phyloP scores from a whole-genome alignment of 768 basidiomycete species.

The Kwoniella mangroviensis region DNA sequence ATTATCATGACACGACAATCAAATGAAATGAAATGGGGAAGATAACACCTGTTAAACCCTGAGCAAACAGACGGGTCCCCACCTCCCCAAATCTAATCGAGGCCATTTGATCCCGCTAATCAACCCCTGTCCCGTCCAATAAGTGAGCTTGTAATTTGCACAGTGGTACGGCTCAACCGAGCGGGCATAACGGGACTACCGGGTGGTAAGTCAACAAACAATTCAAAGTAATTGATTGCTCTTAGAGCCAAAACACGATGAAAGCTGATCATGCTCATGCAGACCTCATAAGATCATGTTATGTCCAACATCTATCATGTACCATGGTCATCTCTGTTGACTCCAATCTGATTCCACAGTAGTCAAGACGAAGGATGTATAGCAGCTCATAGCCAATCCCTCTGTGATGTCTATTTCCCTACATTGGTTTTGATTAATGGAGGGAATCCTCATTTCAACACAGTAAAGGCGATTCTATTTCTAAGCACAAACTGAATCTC shows the following conservation, averaged over 20 bases:
- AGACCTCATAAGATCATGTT: no score
- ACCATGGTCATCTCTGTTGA: no score
- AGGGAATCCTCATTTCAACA: no score
- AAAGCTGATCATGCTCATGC: no score
- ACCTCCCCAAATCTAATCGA: slow-evolving; percentile 17
- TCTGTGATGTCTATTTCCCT: no score
- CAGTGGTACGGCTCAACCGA: background rate
- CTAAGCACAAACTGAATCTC: no score
- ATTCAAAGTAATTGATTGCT: background rate
- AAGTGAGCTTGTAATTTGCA: background rate
- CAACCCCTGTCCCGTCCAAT: background rate
- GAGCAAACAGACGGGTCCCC: background rate
- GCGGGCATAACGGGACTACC: background rate
- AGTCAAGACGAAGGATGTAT: no score
- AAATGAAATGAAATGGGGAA: background rate
- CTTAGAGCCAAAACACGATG: background rate
- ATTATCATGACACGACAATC: slow-evolving; percentile 1
- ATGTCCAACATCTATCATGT: no score
- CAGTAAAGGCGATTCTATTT: no score
- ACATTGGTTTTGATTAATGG: no score
- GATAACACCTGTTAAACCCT: background rate
- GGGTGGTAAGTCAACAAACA: background rate
- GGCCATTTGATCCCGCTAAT: slow-evolving; percentile 19
- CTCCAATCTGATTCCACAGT: no score
- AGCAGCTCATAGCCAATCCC: no score